Evolutionary conservation across 768 basidiomycete genomes (phyloP).

Genomic region (Tricholoma flavovirens): DNA sequence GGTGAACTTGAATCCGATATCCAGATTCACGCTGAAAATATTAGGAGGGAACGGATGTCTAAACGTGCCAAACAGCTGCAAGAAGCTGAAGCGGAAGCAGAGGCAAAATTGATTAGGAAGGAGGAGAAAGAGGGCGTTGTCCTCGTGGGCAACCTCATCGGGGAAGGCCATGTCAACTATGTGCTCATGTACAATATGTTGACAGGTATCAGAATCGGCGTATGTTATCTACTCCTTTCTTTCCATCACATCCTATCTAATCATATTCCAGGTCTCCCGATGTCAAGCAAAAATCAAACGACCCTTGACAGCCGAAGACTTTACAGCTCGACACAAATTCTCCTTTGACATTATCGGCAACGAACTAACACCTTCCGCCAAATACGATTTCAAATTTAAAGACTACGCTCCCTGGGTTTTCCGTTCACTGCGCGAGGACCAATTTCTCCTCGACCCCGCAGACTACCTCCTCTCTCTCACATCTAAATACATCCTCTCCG

Average conservation of each 20-base stretch:
- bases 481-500: constrained; percentile 95
- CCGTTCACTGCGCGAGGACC: constrained; percentile 88
- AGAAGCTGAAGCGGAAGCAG: constrained; percentile 57
- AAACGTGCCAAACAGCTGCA: constrained; percentile 67
- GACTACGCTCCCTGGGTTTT: constrained; percentile 99
- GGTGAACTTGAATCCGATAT: constrained; percentile 75
- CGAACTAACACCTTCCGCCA: constrained; percentile 94
- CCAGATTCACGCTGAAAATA: constrained; percentile 82
- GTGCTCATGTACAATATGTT: constrained; percentile 99
- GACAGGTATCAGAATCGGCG: constrained; percentile 94
- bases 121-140: constrained; percentile 40
- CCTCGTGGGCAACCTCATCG: constrained; percentile 91
- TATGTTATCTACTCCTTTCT: constrained; percentile 31
- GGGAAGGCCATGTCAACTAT: constrained; percentile 98
- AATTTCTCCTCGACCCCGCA: constrained; percentile 93
- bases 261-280: constrained; percentile 69
- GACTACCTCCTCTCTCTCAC: constrained; percentile 97
- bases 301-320: constrained; percentile 81
- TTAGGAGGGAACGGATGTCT: constrained; percentile 68
- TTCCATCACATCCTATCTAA: not conserved
- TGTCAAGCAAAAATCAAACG: constrained; percentile 95
- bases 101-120: constrained; percentile 45
- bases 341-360: constrained; percentile 98
- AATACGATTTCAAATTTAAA: constrained; percentile 99
- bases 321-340: constrained; percentile 84